Evolutionary conservation across 176 grass and related monocot genomes (phyloP), one percentile per base, ranked within the genome.

Genomic region (Carex littledalei): DNA sequence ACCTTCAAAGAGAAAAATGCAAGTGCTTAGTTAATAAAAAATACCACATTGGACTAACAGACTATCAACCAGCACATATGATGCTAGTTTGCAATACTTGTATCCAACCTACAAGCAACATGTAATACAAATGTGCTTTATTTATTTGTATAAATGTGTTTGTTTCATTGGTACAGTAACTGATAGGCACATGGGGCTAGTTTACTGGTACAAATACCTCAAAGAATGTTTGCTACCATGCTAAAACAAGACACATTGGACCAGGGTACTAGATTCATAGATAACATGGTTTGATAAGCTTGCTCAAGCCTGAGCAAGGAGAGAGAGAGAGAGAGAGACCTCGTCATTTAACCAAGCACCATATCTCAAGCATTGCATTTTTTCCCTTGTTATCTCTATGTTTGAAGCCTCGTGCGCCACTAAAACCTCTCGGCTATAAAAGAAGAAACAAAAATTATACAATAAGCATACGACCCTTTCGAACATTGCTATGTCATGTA

Each of bases 1-100:
- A 94, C 89, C 91, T 97, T 56, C 54, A 89, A 79, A 78, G 61
- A 56, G 12, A 29, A 81, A 67, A 66, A 63, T 18, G 62, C 32
- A 22, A 63, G 2, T 82, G 24, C 14, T 60, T 43, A 35, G 24
- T 62, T n/a, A 62, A 63, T 15, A 16, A 64, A 63, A 79, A 63
- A 15, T 54, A 76, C 18, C 21, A 45, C 22, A 31, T 56, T 24
- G 31, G 50, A 56, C 2, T 55, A 14, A 22, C 73, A 56, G 14
- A 55, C 22, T 45, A 31, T 78, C 73, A 31, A 78, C 43, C 50
- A 56, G 47, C 13, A 56, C 13, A 31, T 32, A 78, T 56, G 22
- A 7, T 55, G 12, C 12, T 54, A 77, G 2, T 8, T 77, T 16
- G 72, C 45, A 21, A 54, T 54, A 26, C 72, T 54, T 15, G 21